Base-by-base conservation (phyloP, 495 filamentous ascomycete genomes). In the Polyplosphaeria fusca region DNA sequence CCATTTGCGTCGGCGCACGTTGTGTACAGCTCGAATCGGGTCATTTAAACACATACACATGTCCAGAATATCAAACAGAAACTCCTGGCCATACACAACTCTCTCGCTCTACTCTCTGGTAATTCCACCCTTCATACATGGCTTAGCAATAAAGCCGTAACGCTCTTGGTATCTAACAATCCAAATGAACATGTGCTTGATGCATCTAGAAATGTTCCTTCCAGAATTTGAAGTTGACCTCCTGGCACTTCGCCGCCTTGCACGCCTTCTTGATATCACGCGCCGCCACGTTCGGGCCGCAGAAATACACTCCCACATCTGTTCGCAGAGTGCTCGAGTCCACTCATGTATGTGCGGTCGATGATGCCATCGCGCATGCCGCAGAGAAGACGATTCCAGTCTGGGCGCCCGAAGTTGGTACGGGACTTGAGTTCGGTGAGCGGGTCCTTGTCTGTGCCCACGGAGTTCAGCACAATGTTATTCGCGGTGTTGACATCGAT, bases 271-370 rank as follows among this genome's bases (percentile, higher is more conserved):
- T 83, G 65, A 99, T 96, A 67, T 91, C 82, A 61, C 89, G 78
- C 1, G 92, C 92, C 66, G 82, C 82, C n/a, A 78, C 75, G 60
- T 83, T 89, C 1, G 87, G 87, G 48, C 91, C 91, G 68, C 93
- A 99, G 76, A 99, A 97, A 72, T 99, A 99, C 35, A 99, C 92
- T 71, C 93, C 93, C 20, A 99, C 86, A 39, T 95, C 87, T 5
- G 89, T 93, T 60, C 47, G n/a, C 67, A 83, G 74, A 55, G 77
- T 81, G 80, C 62, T 93, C 86, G 26, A 96, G 68, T 12, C 89
- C 92, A 51, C 77, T 76, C 67, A 98, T 82, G 64, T 99, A 99
- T 1, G 82, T 87, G 55, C 88, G 80, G 68, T 94, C 81, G 27
- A 87, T 64, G 49, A 99, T 89, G 18, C 92, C 94, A 47, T 92